Base-by-base conservation (phyloP, 257 asterid species). In the Fraxinus americana region DNA sequence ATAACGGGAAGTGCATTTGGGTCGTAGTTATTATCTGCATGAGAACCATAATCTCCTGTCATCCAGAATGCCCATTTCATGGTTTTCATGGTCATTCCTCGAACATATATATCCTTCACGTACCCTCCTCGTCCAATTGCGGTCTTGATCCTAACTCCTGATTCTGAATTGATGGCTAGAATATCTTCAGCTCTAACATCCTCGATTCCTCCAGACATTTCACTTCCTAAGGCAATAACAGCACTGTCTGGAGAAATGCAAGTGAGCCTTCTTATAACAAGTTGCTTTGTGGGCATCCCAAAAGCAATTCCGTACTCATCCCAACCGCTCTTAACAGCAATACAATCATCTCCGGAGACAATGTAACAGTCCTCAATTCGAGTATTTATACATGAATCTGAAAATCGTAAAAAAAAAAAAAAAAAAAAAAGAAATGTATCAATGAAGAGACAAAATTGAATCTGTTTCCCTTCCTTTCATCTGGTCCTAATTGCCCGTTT, bases 261-360 rank as follows among this genome's bases (percentile, higher is more conserved):
- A 2, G 97, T 93, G 71, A 96, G 88, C 70, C 97, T 78, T 45
- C 92, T 84, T 77, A 96, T 93, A 2, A 88, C 75, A 1, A 96
- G 91, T 52, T 88, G 95, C 78, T 91, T 92, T 0, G 99, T 92
- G n/a, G 99, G 99, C 99, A 93, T 93, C 39, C 90, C 99, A n/a
- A 88, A 92, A 4, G 96, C 84, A 1, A 93, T 88, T 43, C 97
- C 99, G 13, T 96, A 96, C 86, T 93, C 82, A 48, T 96, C 99
- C 99, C 99, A 93, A 0, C 99, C 99, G 23, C 99, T 96, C 91
- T 96, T 93, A 7, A 96, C 94, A 2, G 98, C 99, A 1, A 96
- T 45, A 32, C 99, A 96, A 57, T 96, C 99, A 11, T 93, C 99
- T n/a, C 99, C 98, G 1, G 99, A 93, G 81, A 92, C 92, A 11